phyloP scores from a whole-genome alignment of 1,284 basidiomycete species.

The Moesziomyces sp. region DNA sequence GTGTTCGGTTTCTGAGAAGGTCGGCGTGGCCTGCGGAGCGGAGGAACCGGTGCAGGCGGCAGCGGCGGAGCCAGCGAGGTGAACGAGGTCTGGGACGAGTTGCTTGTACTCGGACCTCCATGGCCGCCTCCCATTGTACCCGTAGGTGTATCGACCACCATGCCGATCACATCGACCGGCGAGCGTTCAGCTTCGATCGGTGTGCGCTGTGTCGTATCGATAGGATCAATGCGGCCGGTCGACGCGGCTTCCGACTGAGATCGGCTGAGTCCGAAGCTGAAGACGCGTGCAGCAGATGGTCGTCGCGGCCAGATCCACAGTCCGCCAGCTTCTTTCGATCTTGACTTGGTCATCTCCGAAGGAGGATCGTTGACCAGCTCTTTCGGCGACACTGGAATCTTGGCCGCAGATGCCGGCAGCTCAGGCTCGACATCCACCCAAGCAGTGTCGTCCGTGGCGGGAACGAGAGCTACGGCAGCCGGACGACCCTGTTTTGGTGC shows the following conservation, averaged over 20 bases:
- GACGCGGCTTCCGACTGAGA: constrained; percentile 3
- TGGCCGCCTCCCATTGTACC: neutral
- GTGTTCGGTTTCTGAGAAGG: constrained; percentile 2
- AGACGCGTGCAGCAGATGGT: constrained; percentile 10
- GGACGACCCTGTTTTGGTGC: constrained; percentile 11
- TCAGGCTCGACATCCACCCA: constrained; percentile 9
- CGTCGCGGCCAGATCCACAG: constrained; percentile 23
- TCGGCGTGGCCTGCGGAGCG: constrained; percentile 19
- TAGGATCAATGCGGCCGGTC: constrained; percentile 1
- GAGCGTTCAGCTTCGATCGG: neutral
- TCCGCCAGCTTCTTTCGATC: constrained; percentile 11
- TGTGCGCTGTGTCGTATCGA: neutral
- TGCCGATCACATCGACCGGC: constrained; percentile 13
- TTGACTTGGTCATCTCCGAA: neutral
- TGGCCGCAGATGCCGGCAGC: neutral
- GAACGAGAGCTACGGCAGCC: neutral
- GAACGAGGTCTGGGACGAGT: constrained; percentile 20
- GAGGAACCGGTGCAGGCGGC: constrained; percentile 22
- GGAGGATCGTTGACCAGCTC: neutral
- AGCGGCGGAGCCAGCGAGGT: constrained; percentile 22
- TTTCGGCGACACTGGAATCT: neutral
- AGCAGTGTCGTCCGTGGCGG: constrained; percentile 1
- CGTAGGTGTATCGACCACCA: constrained; percentile 2
- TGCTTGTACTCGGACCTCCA: constrained; percentile 2
- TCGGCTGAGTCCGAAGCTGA: constrained; percentile 3